phyloP scores from a whole-genome alignment of 2,329 filamentous ascomycete species.

The Coniochaeta sp. region DNA sequence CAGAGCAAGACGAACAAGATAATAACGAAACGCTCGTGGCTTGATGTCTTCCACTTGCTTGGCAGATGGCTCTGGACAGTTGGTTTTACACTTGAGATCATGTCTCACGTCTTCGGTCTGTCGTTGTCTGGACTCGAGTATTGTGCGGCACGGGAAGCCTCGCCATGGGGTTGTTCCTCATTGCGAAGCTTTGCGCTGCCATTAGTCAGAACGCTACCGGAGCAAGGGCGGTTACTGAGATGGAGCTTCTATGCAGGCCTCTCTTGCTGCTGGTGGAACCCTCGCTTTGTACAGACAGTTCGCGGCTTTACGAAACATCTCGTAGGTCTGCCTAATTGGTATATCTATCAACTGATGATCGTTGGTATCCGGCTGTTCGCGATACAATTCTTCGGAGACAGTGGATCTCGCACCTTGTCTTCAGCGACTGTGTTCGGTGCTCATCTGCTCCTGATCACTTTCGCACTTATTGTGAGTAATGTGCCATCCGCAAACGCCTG shows the following conservation, averaged over 20 bases:
- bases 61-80: slow-evolving; percentile 40
- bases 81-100: slow-evolving; percentile 36
- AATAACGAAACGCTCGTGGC: slow-evolving; percentile 27
- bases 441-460: slow-evolving; percentile 47
- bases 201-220: slow-evolving; percentile 32
- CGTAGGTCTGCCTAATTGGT: slow-evolving; percentile 56
- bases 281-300: slow-evolving; percentile 51
- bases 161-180: background rate
- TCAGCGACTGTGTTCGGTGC: slow-evolving; percentile 15
- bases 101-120: slow-evolving; percentile 40
- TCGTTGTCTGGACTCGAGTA: slow-evolving; percentile 14
- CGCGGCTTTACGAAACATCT: slow-evolving; percentile 55
- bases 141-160: background rate
- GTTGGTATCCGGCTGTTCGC: slow-evolving; percentile 48
- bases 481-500: background rate
- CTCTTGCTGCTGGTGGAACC: slow-evolving; percentile 61
- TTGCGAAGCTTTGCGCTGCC: background rate
- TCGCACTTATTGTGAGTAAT: slow-evolving; percentile 46
- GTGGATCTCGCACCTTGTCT: background rate
- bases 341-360: slow-evolving; percentile 55
- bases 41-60: slow-evolving; percentile 34
- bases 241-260: slow-evolving; percentile 42
- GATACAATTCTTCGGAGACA: slow-evolving; percentile 21
- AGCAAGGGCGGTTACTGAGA: slow-evolving; percentile 31
- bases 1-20: slow-evolving; percentile 42